A percentile compares a stretch with the other conserved stretches of the same genome.
Evolutionary conservation across 352 stramenopile species (phyloP).

Genomic region (Poterioochromonas sp.): DNA sequence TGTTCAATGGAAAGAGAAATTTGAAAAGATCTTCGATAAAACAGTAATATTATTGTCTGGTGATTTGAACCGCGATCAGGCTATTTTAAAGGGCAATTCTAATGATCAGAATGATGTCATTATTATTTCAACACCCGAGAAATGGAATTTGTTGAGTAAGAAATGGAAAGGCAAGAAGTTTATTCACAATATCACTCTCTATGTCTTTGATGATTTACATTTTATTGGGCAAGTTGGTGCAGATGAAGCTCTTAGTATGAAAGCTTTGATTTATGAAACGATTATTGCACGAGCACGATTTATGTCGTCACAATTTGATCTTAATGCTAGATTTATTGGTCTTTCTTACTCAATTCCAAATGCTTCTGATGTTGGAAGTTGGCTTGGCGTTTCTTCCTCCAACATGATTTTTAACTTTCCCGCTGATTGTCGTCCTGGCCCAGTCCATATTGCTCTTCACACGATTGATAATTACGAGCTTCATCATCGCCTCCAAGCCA

Average conservation of each 20-base stretch:
- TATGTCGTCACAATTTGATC: constrained; percentile 70
- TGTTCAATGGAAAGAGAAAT: constrained; percentile 35
- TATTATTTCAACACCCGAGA: constrained; percentile 81
- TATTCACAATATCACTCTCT: constrained; percentile 81
- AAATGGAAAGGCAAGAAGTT: constrained; percentile 92
- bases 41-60: constrained; percentile 81
- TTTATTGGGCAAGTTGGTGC: constrained; percentile 64
- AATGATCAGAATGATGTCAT: constrained; percentile 76
- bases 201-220: constrained; percentile 94
- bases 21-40: constrained; percentile 54
- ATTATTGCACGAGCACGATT: constrained; percentile 95
- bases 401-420: constrained; percentile 91
- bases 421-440: constrained; percentile 81
- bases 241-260: constrained; percentile 35
- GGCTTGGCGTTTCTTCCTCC: constrained; percentile 82
- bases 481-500: constrained; percentile 87
- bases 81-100: constrained; percentile 74
- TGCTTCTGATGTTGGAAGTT: constrained; percentile 91
- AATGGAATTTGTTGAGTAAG: constrained; percentile 90
- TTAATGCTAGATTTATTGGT: constrained; percentile 75
- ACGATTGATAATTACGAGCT: constrained; percentile 96
- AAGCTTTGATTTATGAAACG: constrained; percentile 79
- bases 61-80: constrained; percentile 82
- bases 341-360: constrained; percentile 93
- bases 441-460: constrained; percentile 92